Evolutionary conservation across 2,329 filamentous ascomycete genomes (phyloP), one percentile per base, ranked within the genome.

Genomic region (Penicillium sp.): DNA sequence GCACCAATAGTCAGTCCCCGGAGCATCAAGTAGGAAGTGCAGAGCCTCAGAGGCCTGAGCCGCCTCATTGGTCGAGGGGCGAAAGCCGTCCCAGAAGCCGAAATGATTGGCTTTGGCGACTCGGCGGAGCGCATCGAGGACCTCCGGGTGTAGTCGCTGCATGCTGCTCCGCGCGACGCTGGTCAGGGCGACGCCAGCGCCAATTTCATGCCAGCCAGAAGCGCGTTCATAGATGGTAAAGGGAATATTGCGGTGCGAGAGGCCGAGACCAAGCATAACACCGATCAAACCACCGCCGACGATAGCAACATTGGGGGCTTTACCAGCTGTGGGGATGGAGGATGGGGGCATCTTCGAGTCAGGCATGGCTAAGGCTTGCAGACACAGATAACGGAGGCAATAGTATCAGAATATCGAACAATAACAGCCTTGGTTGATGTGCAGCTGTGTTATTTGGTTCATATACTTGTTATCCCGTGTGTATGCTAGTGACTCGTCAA

Each of bases 141-240:
- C 42, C 1, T 55, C 54, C 0, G 60, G 47, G 49, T 68, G 58
- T 3, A 72, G 51, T n/a, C 58, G 19, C 0, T 53, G 10, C 62
- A 73, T 68, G 37, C 60, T 58, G n/a, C 50, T 52, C n/a, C 60
- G 58, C 1, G 67, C 64, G 13, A 63, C 63, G 13, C 58, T 51
- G 0, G 67, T 65, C 33, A 69, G 64, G 11, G 53, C 67, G 11
- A 73, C 62, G 6, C 69, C 70, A 4, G 68, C 69, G 7, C 71
- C 69, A 13, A 66, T 63, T 21, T 70, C 67, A 2, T 59, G 65
- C 2, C 63, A 54, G 3, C 26, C 47, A 1, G 16, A 14, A 0
- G 67, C 60, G 50, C 65, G 63, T 50, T 74, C 71, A 56, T 72
- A 74, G 50, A 74, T 42, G 23, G 50, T 60, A 1, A 72, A 63